phyloP scores from a whole-genome alignment of 2,329 filamentous ascomycete species.

The Escovopsis weberi region DNA sequence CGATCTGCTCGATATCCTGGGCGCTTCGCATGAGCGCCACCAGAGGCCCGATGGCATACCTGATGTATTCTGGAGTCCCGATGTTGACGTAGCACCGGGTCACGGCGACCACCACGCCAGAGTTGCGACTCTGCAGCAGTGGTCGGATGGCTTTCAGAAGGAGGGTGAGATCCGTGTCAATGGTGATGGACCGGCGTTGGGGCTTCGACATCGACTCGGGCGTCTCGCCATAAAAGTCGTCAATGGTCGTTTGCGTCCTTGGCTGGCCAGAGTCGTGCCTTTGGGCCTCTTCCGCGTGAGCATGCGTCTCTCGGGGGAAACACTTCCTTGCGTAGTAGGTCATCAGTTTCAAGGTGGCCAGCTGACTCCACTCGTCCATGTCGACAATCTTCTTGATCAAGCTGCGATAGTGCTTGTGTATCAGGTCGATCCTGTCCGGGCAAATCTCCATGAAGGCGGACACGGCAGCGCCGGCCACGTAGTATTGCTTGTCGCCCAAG shows the following conservation, averaged over 20 bases:
- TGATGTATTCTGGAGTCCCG: conserved; percentile 63
- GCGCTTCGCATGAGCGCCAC: conserved; percentile 73
- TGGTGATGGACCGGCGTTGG: conserved; percentile 40
- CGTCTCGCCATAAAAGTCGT: conserved; percentile 68
- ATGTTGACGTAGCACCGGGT: conserved; percentile 74
- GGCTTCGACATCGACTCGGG: conserved; percentile 29
- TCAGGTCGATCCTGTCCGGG: conserved; percentile 70
- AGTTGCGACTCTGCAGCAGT: conserved; percentile 84
- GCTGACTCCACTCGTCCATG: conserved; percentile 98
- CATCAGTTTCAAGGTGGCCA: conserved; percentile 71
- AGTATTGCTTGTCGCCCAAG: conserved; percentile 85
- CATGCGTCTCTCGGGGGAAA: conserved; percentile 56
- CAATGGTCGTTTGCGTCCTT: conserved; percentile 26
- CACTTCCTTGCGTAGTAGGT: conserved; percentile 73
- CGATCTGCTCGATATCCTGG: conserved; percentile 77
- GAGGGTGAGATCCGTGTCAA: conserved; percentile 73
- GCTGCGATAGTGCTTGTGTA: conserved; percentile 78
- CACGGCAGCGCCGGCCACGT: conserved; percentile 88
- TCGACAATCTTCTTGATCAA: conserved; percentile 85
- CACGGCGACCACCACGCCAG: conserved; percentile 81
- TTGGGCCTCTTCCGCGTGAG: conserved; percentile 5
- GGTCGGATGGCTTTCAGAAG: conserved; percentile 67
- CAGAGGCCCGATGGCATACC: conserved; percentile 64
- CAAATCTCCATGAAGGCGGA: conserved; percentile 81
- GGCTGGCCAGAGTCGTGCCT: conserved; percentile 6